phyloP scores from a whole-genome alignment of 805 yeast genomes.

The Metschnikowia lochheadii region DNA sequence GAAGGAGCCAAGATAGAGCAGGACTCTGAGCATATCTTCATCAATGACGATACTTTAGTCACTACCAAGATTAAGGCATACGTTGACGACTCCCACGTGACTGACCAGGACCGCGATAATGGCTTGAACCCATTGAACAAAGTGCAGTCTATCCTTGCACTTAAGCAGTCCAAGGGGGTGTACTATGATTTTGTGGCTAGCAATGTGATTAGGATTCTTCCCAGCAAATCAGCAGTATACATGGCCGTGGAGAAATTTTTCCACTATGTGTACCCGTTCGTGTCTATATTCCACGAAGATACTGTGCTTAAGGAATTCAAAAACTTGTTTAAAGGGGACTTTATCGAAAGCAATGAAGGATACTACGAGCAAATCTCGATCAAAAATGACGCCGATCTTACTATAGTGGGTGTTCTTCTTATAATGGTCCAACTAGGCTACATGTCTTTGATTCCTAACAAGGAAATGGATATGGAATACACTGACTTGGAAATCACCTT shows the following conservation, averaged over 20 bases:
- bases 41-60: slow-evolving; percentile 28
- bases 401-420: slow-evolving; percentile 27
- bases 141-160: slow-evolving; percentile 20
- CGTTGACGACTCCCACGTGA: background rate
- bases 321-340: slow-evolving; percentile 15
- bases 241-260: slow-evolving; percentile 31
- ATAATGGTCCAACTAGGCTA: slow-evolving; percentile 34
- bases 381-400: slow-evolving; percentile 29
- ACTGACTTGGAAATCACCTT: slow-evolving; percentile 24
- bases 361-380: slow-evolving; percentile 22
- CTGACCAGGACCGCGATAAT: slow-evolving; percentile 7
- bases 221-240: slow-evolving; percentile 23
- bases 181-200: slow-evolving; percentile 27
- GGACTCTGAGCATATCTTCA: slow-evolving; percentile 14
- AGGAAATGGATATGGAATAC: slow-evolving; percentile 24
- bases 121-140: slow-evolving; percentile 8
- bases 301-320: slow-evolving; percentile 24
- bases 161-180: slow-evolving; percentile 19
- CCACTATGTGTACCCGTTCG: slow-evolving; percentile 38
- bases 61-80: slow-evolving; percentile 23
- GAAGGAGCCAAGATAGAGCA: slow-evolving; percentile 4
- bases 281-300: slow-evolving; percentile 33
- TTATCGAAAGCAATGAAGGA: slow-evolving; percentile 14
- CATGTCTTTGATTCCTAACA: slow-evolving; percentile 36
- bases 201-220: slow-evolving; percentile 29